Evolutionary conservation across 2,329 filamentous ascomycete species (phyloP).

Genomic region (Metarhizium robertsii): DNA sequence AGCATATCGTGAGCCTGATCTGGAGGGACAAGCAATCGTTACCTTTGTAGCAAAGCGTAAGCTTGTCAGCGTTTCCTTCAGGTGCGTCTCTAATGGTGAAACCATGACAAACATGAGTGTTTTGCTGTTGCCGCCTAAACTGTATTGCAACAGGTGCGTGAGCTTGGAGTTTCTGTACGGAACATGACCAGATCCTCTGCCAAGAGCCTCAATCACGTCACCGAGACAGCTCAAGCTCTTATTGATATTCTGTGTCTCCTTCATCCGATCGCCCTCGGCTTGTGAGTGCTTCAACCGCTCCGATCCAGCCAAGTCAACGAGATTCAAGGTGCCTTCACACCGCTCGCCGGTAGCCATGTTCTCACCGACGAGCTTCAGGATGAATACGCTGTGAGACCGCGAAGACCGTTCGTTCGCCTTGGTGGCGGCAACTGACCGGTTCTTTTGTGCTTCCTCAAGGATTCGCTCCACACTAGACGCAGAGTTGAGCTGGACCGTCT

Average conservation of each 20-base stretch:
- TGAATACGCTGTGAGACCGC: conserved; percentile 92
- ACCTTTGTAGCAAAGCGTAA: conserved; percentile 94
- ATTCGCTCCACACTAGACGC: conserved; percentile 72
- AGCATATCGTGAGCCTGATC: background rate
- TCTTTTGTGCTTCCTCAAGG: conserved; percentile 69
- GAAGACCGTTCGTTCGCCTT: conserved; percentile 94
- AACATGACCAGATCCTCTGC: conserved; percentile 72
- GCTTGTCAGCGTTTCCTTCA: conserved; percentile 89
- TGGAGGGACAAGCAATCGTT: conserved; percentile 15
- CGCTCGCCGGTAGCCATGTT: conserved; percentile 72
- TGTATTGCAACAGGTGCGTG: conserved; percentile 91
- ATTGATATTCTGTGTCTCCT: conserved; percentile 97
- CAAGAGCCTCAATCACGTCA: conserved; percentile 91
- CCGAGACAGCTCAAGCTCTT: conserved; percentile 85
- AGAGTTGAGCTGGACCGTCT: conserved; percentile 66
- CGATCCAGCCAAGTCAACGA: conserved; percentile 90
- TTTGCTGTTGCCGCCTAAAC: conserved; percentile 88
- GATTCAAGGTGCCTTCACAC: conserved; percentile 87
- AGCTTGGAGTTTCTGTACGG: conserved; percentile 96
- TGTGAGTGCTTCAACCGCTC: conserved; percentile 83
- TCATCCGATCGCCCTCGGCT: conserved; percentile 76
- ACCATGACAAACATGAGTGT: conserved; percentile 99
- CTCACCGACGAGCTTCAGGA: conserved; percentile 64
- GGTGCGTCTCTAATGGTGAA: conserved; percentile 79
- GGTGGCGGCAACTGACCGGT: conserved; percentile 90